Base-by-base conservation (phyloP, 805 yeast species). In the Ogataea kodamae region DNA sequence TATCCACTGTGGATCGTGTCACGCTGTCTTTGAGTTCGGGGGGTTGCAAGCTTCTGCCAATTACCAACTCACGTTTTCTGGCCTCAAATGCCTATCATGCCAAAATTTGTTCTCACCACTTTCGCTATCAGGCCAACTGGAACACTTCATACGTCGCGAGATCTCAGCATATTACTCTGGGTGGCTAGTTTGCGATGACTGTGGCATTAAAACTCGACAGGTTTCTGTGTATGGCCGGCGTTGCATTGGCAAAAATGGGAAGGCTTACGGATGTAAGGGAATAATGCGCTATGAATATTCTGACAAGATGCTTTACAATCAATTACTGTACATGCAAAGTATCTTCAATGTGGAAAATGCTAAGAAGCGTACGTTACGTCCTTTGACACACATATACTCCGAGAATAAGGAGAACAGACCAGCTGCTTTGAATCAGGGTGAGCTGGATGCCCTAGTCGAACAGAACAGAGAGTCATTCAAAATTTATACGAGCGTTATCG, bases 161-260 rank as follows among this genome's bases (percentile, higher is more conserved):
- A 78, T 90, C 30, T 70, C 88, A 1, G 54, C 68, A 19, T 92
- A 89, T 57, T 92, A 92, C 56, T 78, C 84, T n/a, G 90, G 89
- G 4, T 78, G 92, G 86, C 63, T 88, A 28, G 62, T 59, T 0
- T 92, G 99, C 64, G 94, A 84, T 56, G 97, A 92, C 49, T 90
- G 97, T 62, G 85, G 83, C 2, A 67, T 75, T 33, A 68, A 69
- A 10, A 89, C 97, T 0, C 70, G 96, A 42, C 95, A 89, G 53
- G 72, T 92, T 15, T 77, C 89, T 13, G 96, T 89, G 4, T 87
- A 85, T 52, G 97, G 97, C 33, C 76, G 80, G 47, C 72, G 90
- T 46, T 88, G 97, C 57, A 68, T 87, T 39, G 82, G 85, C 25
- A 58, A 58, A 38, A 71, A 70, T 50, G 85, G 85, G 3, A 69